phyloP scores from a whole-genome alignment of 1,139 yeast genomes.

The Blastobotrys indianensis region DNA sequence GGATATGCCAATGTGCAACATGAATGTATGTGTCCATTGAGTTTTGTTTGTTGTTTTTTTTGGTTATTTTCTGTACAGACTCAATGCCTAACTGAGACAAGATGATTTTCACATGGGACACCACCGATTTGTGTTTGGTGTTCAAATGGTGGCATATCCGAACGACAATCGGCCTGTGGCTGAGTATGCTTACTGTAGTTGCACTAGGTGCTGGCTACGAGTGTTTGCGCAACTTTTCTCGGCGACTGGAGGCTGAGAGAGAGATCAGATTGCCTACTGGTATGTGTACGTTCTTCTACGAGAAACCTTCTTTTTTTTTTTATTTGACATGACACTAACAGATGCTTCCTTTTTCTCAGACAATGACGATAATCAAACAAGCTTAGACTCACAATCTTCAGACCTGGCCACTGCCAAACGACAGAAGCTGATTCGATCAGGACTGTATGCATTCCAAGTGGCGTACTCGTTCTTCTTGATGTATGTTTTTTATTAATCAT shows the following conservation, averaged over 20 bases:
- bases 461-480: constrained; percentile 71
- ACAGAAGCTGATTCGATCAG: constrained; percentile 24
- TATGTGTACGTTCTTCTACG: constrained; percentile 5
- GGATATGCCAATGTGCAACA: constrained; percentile 46
- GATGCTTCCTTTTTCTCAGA: neutral
- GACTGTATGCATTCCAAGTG: constrained; percentile 64
- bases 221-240: constrained; percentile 36
- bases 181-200: constrained; percentile 48
- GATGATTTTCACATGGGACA: constrained; percentile 83
- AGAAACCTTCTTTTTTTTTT: neutral
- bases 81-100: constrained; percentile 15
- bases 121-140: constrained; percentile 63
- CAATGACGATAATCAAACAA: constrained; percentile 3
- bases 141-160: constrained; percentile 76
- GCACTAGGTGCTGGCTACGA: constrained; percentile 57
- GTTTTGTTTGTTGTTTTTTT: neutral
- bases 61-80: constrained; percentile 5
- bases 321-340: neutral
- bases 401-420: constrained; percentile 8
- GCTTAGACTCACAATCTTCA: constrained; percentile 2
- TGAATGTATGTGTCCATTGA: constrained; percentile 37
- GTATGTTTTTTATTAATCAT: constrained; percentile 30
- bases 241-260: constrained; percentile 6
- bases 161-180: constrained; percentile 45
- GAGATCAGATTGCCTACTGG: constrained; percentile 4